Evolutionary conservation across 768 basidiomycete species (phyloP).

Genomic region (Pleurotus giganteus): DNA sequence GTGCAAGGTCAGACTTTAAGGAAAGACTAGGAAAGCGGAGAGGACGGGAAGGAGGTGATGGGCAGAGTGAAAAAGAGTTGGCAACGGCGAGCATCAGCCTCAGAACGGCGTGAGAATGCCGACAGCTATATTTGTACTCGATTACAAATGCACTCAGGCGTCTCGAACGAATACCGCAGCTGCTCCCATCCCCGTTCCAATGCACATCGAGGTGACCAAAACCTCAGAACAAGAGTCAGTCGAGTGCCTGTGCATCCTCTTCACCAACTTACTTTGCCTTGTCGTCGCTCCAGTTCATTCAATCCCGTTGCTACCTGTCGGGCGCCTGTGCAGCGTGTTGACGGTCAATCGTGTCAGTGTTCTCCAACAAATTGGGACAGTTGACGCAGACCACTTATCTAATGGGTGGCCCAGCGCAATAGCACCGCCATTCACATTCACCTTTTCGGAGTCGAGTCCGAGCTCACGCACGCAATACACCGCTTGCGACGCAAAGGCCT

Average conservation of each 20-base stretch:
- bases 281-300: constrained; percentile 65
- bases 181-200: constrained; percentile 92
- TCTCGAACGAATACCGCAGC: constrained; percentile 72
- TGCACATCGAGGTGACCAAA: constrained; percentile 87
- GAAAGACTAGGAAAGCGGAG: constrained; percentile 1
- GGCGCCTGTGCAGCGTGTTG: constrained; percentile 75
- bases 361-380: not conserved
- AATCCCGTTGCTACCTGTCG: constrained; percentile 85
- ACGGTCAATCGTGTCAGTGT: constrained; percentile 19
- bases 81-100: constrained; percentile 4
- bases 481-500: constrained; percentile 86
- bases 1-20: constrained; percentile 5
- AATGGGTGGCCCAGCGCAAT: constrained; percentile 84
- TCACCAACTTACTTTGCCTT: constrained; percentile 54
- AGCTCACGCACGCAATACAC: constrained; percentile 71
- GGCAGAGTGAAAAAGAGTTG: not conserved
- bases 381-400: constrained; percentile 50
- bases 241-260: not conserved
- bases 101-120: constrained; percentile 9
- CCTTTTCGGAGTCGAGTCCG: constrained; percentile 32
- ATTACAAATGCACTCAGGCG: constrained; percentile 17
- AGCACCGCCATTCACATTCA: constrained; percentile 86
- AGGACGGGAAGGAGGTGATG: constrained; percentile 1
- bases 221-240: constrained; percentile 40
- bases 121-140: constrained; percentile 29